Evolutionary conservation across 352 stramenopile species (phyloP).

Genomic region (Phytophthora colocasiae): DNA sequence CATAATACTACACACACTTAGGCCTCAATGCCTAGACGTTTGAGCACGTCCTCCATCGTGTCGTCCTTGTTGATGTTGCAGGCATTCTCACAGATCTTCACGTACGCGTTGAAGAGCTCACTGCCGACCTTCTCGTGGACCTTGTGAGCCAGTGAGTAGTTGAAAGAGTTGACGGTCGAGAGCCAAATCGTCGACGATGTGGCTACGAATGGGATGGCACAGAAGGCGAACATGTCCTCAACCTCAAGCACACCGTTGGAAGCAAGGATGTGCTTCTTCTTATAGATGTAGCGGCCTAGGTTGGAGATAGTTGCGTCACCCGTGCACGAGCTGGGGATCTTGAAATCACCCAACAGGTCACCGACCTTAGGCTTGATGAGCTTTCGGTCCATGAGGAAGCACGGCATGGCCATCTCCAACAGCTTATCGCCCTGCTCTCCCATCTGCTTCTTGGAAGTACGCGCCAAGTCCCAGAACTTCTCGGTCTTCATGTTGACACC

Average conservation of each 20-base stretch:
- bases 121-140: constrained; percentile 43
- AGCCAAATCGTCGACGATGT: constrained; percentile 60
- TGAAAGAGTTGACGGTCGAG: constrained; percentile 55
- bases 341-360: constrained; percentile 34
- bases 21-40: constrained; percentile 30
- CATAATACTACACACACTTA: constrained; percentile 12
- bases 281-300: constrained; percentile 43
- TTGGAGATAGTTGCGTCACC: constrained; percentile 59
- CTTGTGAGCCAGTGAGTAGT: constrained; percentile 74
- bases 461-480: constrained; percentile 67
- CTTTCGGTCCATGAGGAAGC: constrained; percentile 43
- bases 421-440: constrained; percentile 33
- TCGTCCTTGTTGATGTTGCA: constrained; percentile 51
- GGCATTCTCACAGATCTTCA: constrained; percentile 61
- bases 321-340: constrained; percentile 42
- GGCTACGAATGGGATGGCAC: constrained; percentile 58
- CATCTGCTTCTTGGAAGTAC: constrained; percentile 43
- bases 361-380: constrained; percentile 34
- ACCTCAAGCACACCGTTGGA: constrained; percentile 41
- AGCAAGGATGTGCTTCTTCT: constrained; percentile 40
- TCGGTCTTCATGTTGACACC: constrained; percentile 48
- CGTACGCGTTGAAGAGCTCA: constrained; percentile 63
- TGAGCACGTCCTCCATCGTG: constrained; percentile 51
- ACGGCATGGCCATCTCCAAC: constrained; percentile 56
- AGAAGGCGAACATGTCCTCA: constrained; percentile 62